Evolutionary conservation across 2,329 filamentous ascomycete species (phyloP).

Genomic region (Samsoniella hepiali): DNA sequence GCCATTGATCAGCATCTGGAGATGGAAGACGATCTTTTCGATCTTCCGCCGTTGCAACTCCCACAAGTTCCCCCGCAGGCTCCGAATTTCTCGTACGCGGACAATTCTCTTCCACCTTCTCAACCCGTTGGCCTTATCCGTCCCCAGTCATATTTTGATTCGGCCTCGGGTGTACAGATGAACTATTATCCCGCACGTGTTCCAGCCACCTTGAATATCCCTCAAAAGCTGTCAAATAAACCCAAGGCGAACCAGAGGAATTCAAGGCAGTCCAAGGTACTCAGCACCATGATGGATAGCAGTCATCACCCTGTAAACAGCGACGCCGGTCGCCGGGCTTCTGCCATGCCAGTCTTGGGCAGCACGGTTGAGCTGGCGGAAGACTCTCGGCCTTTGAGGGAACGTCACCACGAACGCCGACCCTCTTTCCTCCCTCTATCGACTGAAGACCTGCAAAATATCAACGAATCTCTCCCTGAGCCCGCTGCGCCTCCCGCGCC

Average conservation of each 20-base stretch:
- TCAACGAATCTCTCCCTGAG: background rate
- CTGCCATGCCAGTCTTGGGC: constrained; percentile 24
- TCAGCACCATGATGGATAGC: constrained; percentile 54
- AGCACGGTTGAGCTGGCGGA: constrained; percentile 20
- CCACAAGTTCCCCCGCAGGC: background rate
- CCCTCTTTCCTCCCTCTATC: constrained; percentile 17
- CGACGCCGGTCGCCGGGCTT: constrained; percentile 22
- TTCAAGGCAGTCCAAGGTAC: constrained; percentile 68
- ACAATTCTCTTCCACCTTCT: constrained; percentile 13
- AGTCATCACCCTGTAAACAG: constrained; percentile 17
- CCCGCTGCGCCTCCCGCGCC: background rate
- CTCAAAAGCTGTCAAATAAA: constrained; percentile 77
- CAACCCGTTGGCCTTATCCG: constrained; percentile 31
- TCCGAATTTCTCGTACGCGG: constrained; percentile 2
- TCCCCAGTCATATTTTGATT: constrained; percentile 60
- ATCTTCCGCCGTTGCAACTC: constrained; percentile 7
- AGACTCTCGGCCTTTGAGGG: constrained; percentile 42
- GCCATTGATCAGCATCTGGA: background rate
- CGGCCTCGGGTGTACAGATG: constrained; percentile 72
- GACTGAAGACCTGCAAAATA: constrained; percentile 13
- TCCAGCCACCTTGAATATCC: constrained; percentile 87
- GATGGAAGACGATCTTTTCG: background rate
- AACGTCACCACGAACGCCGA: constrained; percentile 31
- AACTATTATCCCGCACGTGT: constrained; percentile 94
- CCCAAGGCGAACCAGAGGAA: constrained; percentile 63